A percentile compares a stretch with the other conserved stretches of the same genome.
Evolutionary conservation across 2,329 filamentous ascomycete species (phyloP).

Genomic region (Xylaria sp.): DNA sequence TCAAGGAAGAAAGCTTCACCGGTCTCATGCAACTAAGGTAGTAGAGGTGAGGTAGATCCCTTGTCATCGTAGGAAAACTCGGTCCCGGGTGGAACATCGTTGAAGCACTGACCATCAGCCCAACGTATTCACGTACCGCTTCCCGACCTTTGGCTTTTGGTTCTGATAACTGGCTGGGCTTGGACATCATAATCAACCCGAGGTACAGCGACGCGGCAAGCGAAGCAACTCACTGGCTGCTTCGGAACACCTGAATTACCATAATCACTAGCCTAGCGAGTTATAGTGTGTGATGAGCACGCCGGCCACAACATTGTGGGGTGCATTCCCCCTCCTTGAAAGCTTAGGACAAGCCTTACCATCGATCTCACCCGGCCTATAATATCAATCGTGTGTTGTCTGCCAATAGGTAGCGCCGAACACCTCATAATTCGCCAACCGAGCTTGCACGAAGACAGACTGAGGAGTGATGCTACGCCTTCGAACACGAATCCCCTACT

Average conservation of each 20-base stretch:
- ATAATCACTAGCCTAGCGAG: constrained; percentile 23
- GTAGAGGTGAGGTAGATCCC: constrained; percentile 13
- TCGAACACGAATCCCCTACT: background rate
- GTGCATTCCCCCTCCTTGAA: constrained; percentile 38
- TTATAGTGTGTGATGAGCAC: constrained; percentile 34
- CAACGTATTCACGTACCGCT: constrained; percentile 4
- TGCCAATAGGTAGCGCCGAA: constrained; percentile 19
- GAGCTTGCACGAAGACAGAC: constrained; percentile 14
- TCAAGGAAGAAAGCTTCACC: constrained; percentile 2
- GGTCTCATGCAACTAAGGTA: constrained; percentile 6
- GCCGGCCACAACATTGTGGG: constrained; percentile 39
- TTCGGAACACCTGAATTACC: constrained; percentile 24
- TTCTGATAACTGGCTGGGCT: constrained; percentile 11
- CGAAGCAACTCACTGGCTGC: constrained; percentile 30
- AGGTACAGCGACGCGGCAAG: constrained; percentile 26
- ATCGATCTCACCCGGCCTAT: constrained; percentile 24
- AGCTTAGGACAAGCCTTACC: constrained; percentile 26
- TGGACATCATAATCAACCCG: constrained; percentile 27
- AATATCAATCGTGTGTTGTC: constrained; percentile 11
- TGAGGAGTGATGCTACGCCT: background rate
- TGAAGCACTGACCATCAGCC: constrained; percentile 21
- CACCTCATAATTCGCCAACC: constrained; percentile 24
- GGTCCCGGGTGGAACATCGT: constrained; percentile 28
- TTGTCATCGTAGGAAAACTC: constrained; percentile 17
- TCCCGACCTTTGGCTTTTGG: constrained; percentile 18